Evolutionary conservation across 2,329 filamentous ascomycete genomes (phyloP), one percentile per base, ranked within the genome.

Genomic region (Penicillium sp.): DNA sequence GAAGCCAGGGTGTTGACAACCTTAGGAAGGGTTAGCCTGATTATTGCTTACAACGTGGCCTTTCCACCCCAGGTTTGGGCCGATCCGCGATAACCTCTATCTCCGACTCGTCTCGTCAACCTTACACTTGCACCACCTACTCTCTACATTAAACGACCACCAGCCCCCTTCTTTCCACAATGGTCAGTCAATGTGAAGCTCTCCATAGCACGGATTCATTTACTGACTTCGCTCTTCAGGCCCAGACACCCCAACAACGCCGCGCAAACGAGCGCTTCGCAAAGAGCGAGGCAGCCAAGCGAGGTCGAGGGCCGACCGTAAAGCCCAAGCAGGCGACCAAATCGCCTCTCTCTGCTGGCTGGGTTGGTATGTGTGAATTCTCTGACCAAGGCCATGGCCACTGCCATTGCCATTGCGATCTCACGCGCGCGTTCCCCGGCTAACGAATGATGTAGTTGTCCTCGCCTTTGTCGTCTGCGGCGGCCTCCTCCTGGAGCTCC

Each of bases 181-280:
- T 41, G 37, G 37, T 41, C 7, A 41, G 21, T n/a, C 15, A 8
- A 39, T 13, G 13, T n/a, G 9, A 27, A 41, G 2, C 24, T 17
- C 4, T 26, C 7, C 20, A 20, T 20, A 20, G n/a, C n/a, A n/a
- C n/a, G n/a, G n/a, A 46, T 46, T 17, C 7, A 37, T n/a, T 12
- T 9, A 37, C 27, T 46, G 27, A 53, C 13, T 34, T 9, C 10
- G 32, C 15, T 7, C 12, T n/a, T n/a, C 44, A 84, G 82, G 80
- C 79, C 21, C 84, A 87, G 81, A 87, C 84, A 58, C 84, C 84
- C 24, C 80, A 84, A 66, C 84, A 87, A 74, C 82, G 84, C 54
- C 78, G 78, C 62, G 84, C 84, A 36, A 87, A 87, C 69, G 81
- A 83, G 54, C 78, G 76, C 57, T 86, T 79, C 64, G 84, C 84